Base-by-base conservation (phyloP, 805 yeast species). In the Cyberlindnera galapagoensis region DNA sequence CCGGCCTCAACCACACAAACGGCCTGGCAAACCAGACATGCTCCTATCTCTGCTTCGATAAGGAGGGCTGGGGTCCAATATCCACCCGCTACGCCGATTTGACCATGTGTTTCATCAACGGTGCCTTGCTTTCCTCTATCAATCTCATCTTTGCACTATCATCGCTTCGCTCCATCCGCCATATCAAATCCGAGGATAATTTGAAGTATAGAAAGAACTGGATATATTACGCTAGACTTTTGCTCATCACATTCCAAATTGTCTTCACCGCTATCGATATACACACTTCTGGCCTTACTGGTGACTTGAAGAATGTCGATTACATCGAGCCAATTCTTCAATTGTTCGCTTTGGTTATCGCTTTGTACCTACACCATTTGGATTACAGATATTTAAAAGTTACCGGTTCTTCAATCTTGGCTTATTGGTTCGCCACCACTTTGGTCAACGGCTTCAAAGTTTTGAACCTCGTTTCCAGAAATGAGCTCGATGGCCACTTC, bases 341-440 rank as follows among this genome's bases (percentile, higher is more conserved):
- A 29, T 39, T 65, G 0, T 38, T 60, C 3, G 74, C 77, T 1
- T 52, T 74, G 10, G 30, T 67, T 3, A 69, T 81, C 5, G 81
- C 76, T 0, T 52, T 71, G 12, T 57, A 61, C 4, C 56, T 86
- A 21, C 80, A 85, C 36, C 81, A 76, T 56, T 52, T 81, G 37
- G 97, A 90, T 53, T 80, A 76, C 48, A 72, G 68, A 55, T 75
- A 82, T 52, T 52, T 76, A 9, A 66, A 60, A 26, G 71, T 83
- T 15, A 76, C 96, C 2, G 73, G 69, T 44, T 80, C 90, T 2
- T 63, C 74, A 0, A 59, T 87, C 28, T 67, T 90, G 24, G 65
- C 80, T 41, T 90, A 73, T 57, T 90, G 95, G 95, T 60, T 81
- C 28, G 63, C 76, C 36, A 63, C 69, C 24, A 45, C 69, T 1